A percentile compares a stretch with the other conserved stretches of the same genome.
These are phyloP conservation scores for Grammothele lineata DNA, from an alignment of 768 basidiomycete genomes.

Conservation along the genomic window DNA sequence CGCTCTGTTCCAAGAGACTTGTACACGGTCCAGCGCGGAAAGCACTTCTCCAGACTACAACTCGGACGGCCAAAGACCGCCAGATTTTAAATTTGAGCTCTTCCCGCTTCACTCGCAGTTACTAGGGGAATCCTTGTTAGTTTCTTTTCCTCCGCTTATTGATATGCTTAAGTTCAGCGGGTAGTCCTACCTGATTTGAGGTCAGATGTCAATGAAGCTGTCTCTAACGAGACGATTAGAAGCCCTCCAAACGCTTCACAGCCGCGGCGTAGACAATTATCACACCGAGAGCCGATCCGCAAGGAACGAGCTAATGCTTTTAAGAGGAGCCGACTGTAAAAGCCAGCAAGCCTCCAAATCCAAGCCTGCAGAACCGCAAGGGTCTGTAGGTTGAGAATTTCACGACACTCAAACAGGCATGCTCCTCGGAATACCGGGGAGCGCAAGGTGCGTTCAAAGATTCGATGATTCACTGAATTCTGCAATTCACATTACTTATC, in stretches of 20 bases:
- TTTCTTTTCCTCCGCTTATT: conserved; percentile 91
- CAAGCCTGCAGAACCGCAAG: conserved; percentile 35
- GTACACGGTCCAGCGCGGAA: conserved; percentile 67
- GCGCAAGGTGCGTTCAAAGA: conserved; percentile 82
- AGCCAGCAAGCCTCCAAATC: conserved; percentile 37
- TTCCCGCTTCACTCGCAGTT: conserved; percentile 85
- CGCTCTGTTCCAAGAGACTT: conserved; percentile 78
- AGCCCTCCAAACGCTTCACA: conserved; percentile 22
- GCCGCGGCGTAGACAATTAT: conserved; percentile 48
- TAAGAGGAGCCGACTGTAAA: conserved; percentile 35
- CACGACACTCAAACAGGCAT: conserved; percentile 77
- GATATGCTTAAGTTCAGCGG: conserved; percentile 87
- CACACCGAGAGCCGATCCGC: conserved; percentile 38
- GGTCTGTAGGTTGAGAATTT: conserved; percentile 42
- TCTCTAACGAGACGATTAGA: conserved; percentile 23
- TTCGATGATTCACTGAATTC: conserved; percentile 81
- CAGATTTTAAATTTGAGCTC: conserved; percentile 84
- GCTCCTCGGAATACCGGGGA: conserved; percentile 70
- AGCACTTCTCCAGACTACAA: conserved; percentile 79
- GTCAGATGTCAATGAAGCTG: conserved; percentile 42
- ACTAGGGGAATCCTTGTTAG: conserved; percentile 88
- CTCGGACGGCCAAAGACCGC: conserved; percentile 55
- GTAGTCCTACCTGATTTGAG: conserved; percentile 83
- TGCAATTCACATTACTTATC: conserved; percentile 83
- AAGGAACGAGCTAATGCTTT: conserved; percentile 41